Conservation (phyloP, 768 basidiomycete genomes). For the Trametes punicea region DNA sequence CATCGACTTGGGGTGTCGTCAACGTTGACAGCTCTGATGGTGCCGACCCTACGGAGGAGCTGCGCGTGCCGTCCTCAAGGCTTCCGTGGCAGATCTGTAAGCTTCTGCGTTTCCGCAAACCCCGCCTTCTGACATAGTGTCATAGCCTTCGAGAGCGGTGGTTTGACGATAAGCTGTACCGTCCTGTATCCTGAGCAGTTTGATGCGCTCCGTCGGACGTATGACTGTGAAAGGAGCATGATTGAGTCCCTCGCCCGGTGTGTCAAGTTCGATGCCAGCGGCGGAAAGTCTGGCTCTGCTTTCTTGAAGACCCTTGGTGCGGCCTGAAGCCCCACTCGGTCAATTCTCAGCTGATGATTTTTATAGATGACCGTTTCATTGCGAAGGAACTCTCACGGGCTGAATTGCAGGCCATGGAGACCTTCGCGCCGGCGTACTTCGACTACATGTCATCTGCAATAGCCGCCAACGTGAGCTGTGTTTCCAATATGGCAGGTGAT, state of each 20-base stretch:
- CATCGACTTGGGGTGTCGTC: slow-evolving; percentile 91
- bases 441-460: slow-evolving; percentile 97
- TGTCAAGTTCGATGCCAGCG: slow-evolving; percentile 92
- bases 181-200: slow-evolving; percentile 97
- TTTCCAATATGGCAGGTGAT: too few relatives aligned
- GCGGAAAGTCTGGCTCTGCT: slow-evolving; percentile 95
- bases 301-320: slow-evolving; percentile 93
- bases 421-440: slow-evolving; percentile 96
- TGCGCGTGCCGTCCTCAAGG: slow-evolving; percentile 72
- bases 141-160: slow-evolving; percentile 85
- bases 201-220: slow-evolving; percentile 86
- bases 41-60: slow-evolving; percentile 71
- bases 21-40: slow-evolving; percentile 69
- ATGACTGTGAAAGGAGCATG: slow-evolving; percentile 92
- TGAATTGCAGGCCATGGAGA: slow-evolving; percentile 93
- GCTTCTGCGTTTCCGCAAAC: slow-evolving; percentile 26
- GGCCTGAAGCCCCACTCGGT: slow-evolving; percentile 16
- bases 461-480: slow-evolving; percentile 79
- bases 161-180: slow-evolving; percentile 87
- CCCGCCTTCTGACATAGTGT: slow-evolving; percentile 6
- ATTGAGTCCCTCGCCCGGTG: slow-evolving; percentile 92
- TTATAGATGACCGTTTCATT: slow-evolving; percentile 92
- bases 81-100: slow-evolving; percentile 79
- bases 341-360: slow-evolving; percentile 2
- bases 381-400: slow-evolving; percentile 91